Conservation (phyloP, 495 filamentous ascomycete genomes). For the Rhypophila decipiens region DNA sequence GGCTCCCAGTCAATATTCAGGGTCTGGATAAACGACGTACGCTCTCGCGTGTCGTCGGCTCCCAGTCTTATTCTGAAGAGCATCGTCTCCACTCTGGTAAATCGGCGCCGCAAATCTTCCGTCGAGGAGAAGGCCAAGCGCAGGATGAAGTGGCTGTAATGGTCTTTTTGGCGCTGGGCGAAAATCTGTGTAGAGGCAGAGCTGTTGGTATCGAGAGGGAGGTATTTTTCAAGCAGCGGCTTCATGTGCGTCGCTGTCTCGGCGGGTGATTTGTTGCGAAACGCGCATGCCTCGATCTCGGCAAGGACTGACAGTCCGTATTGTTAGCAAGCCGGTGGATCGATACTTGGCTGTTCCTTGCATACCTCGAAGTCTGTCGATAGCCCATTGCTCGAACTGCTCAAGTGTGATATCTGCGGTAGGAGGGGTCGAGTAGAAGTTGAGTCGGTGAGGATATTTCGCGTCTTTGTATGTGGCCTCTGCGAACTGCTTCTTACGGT, state of each 20-base stretch:
- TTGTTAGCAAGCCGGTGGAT: not conserved
- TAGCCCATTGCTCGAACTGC: constrained; percentile 99
- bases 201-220: constrained; percentile 74
- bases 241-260: constrained; percentile 77
- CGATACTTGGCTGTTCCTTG: not conserved
- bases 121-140: constrained; percentile 87
- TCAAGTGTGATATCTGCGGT: constrained; percentile 94
- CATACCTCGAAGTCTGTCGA: constrained; percentile 75
- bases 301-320: constrained; percentile 61
- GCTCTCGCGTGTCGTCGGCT: constrained; percentile 61
- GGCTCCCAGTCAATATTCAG: constrained; percentile 72
- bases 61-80: constrained; percentile 78
- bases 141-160: constrained; percentile 97
- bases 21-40: constrained; percentile 66
- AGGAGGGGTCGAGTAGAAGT: constrained; percentile 83
- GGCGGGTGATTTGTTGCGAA: constrained; percentile 74
- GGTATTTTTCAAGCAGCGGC: constrained; percentile 75
- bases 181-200: constrained; percentile 51
- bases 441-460: constrained; percentile 79
- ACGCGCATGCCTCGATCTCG: constrained; percentile 92
- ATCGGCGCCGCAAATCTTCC: constrained; percentile 86
- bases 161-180: constrained; percentile 85
- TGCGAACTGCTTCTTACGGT: constrained; percentile 83
- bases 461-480: constrained; percentile 61
- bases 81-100: constrained; percentile 77